phyloP scores from a whole-genome alignment of 1,284 basidiomycete genomes.

The Ganoderma lucidum region DNA sequence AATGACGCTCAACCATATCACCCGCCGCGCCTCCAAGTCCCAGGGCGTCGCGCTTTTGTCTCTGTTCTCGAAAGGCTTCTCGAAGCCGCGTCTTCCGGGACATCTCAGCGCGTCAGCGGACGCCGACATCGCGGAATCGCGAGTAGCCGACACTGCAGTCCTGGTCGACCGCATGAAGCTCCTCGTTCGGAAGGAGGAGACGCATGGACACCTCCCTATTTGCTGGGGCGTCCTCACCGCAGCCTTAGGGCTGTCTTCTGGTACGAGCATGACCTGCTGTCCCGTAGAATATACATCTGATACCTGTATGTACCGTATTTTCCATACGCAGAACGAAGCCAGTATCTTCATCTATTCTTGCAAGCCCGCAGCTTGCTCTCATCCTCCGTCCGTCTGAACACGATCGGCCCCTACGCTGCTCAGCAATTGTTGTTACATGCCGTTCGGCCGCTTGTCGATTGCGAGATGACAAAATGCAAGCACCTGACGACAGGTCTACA shows the following conservation, averaged over 20 bases:
- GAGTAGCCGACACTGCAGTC: conserved; percentile 36
- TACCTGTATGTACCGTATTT: conserved; percentile 14
- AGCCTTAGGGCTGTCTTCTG: conserved; percentile 76
- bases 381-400: conserved; percentile 91
- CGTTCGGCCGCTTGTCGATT: conserved; percentile 70
- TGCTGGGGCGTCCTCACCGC: conserved; percentile 91
- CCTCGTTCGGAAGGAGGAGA: conserved; percentile 66
- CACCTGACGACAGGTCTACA: conserved; percentile 51
- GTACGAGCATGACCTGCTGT: conserved; percentile 50
- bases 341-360: conserved; percentile 91
- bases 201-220: conserved; percentile 85
- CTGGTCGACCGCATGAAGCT: conserved; percentile 77
- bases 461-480: conserved; percentile 54
- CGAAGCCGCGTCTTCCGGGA: conserved; percentile 49
- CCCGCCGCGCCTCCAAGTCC: conserved; percentile 86
- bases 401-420: conserved; percentile 91
- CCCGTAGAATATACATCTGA: conserved; percentile 12
- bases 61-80: conserved; percentile 86
- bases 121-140: conserved; percentile 17
- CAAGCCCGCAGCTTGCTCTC: conserved; percentile 91
- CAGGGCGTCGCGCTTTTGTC: conserved; percentile 96
- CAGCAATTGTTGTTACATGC: conserved; percentile 88
- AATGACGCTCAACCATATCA: conserved; percentile 90
- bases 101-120: conserved; percentile 27
- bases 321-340: conserved; percentile 63